Base-by-base conservation (phyloP, 2,329 filamentous ascomycete genomes). In the Diaporthe sp. region DNA sequence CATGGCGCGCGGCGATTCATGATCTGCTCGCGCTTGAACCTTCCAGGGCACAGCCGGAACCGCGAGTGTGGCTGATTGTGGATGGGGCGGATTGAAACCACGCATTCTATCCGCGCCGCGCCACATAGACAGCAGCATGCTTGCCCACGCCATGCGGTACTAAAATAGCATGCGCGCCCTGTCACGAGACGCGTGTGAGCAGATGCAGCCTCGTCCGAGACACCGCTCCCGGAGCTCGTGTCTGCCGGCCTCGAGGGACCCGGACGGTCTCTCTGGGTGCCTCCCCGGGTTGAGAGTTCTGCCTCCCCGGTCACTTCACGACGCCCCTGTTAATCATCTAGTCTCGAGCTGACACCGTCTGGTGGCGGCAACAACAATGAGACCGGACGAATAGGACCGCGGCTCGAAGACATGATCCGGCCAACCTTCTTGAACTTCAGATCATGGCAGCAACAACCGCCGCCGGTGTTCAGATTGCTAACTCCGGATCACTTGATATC, bases 1-100 rank as follows among this genome's bases (percentile, higher is more conserved):
- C 47, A 68, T 39, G 44, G 44, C 47, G n/a, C 47, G 22, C 63
- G 63, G 63, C 63, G 63, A 68, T 28, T 68, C 63, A 68, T 68
- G 63, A 25, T 42, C 31, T 39, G 47, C 10, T 44, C 22, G 63
- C 28, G 44, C 42, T 25, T 31, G 61, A 31, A 51, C 28, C 20
- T n/a, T 9, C 61, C n/a, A 67, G 44, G 42, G 61, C 61, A 51
- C 28, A 49, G 44, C 44, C 44, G 61, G 42, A 20, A 37, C 51
- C 42, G 22, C 28, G 31, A 49, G 20, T 37, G 63, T 68, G 22
- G 44, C 63, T 68, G 63, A 22, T 39, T 39, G 63, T 39, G 47
- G 28, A 34, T 22, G 20, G 10, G 17, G 44, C 44, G 1, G 44
- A 67, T 51, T 51, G 13, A 25, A 37, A 31, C 47, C 31, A 20